Evolutionary conservation across 345 rosid species (phyloP).

Genomic region (Eucalyptus urophylla): DNA sequence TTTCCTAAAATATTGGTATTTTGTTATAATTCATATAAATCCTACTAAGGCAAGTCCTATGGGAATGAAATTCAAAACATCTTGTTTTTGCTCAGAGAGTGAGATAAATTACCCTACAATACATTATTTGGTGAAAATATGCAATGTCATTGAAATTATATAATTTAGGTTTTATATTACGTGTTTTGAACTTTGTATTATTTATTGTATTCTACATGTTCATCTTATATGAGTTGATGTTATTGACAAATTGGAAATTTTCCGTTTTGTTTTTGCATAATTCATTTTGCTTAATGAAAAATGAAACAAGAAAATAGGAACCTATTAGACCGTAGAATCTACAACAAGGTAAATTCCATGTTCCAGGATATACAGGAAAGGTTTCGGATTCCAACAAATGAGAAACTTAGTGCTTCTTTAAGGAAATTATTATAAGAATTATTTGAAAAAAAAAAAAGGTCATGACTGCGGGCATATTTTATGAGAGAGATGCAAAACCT

Average conservation of each 20-base stretch:
- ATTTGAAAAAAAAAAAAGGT: not conserved
- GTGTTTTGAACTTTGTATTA: no score
- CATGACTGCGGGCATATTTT: fast-evolving
- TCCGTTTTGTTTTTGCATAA: not conserved
- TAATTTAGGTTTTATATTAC: not conserved
- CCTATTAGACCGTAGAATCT: fast-evolving
- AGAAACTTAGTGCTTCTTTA: not conserved
- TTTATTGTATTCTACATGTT: no score
- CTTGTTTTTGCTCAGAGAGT: fast-evolving
- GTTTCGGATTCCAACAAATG: not conserved
- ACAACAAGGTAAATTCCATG: fast-evolving
- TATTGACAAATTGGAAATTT: not conserved
- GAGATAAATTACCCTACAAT: not conserved
- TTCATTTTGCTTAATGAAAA: not conserved
- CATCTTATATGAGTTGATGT: not conserved
- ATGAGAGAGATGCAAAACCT: not conserved
- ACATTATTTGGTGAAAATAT: not conserved
- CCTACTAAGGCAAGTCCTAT: fast-evolving
- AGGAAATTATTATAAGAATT: not conserved
- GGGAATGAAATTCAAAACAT: fast-evolving
- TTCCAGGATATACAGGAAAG: fast-evolving
- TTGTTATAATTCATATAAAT: not conserved
- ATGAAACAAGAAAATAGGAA: not conserved
- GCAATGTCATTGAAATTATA: not conserved
- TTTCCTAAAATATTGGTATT: not conserved